Base-by-base conservation (phyloP, 2,329 filamentous ascomycete species). In the Didymella sp. region DNA sequence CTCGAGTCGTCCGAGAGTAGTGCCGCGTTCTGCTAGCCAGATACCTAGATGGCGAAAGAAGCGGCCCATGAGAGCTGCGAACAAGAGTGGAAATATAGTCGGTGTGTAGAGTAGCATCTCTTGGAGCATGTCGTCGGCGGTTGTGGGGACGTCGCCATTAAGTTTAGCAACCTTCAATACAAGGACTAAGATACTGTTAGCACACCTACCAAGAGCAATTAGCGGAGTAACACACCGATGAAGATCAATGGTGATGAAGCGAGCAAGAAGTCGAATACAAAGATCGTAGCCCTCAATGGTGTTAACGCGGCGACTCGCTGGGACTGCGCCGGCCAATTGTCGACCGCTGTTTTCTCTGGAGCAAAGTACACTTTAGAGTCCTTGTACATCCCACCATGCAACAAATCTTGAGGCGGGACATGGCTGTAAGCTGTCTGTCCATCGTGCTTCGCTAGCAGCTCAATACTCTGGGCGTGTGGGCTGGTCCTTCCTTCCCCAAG, bases 11-110 rank as follows among this genome's bases (percentile, higher is more conserved):
- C 71, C 71, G n/a, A 74, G 67, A 0, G 66, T 70, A 3, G 67
- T 71, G 5, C 71, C 69, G 17, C 66, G 59, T 47, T 73, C 69
- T 8, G 68, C 70, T 4, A 66, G 57, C 47, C 62, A 71, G 8
- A 73, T 51, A 11, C 65, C 70, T 2, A 70, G 33, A 21, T 67
- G 59, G 17, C 68, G 67, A 37, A 71, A 71, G 30, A 65, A 69
- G 12, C 68, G 50, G 12, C 69, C 69, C 70, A 72, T 72, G 3
- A 72, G 56, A 4, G 69, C 70, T 19, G 70, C 71, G 31, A 71
- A 73, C 2, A 72, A 63, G 6, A 73, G 45, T 2, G 70, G 68
- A 33, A 72, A 72, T 2, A 73, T 64, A 1, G 70, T 73, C 3
- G 71, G 70, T 4, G 65, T 71, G 6, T 69, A 56, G 3, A 69